Conservation (phyloP, 768 basidiomycete genomes). For the Crassisporium funariophilum region DNA sequence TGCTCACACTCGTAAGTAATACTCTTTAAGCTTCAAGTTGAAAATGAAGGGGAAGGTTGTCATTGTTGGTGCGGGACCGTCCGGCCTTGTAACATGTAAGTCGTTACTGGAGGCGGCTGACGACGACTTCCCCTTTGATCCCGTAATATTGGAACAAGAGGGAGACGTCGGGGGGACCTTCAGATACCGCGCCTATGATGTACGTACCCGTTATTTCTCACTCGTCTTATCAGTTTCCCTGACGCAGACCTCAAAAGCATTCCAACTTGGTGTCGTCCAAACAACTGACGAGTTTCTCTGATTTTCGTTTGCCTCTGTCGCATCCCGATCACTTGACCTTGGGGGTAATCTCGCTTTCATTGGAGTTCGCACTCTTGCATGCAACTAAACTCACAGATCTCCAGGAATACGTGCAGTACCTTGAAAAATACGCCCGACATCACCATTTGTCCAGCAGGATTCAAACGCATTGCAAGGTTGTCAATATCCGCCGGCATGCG, state of each 20-base stretch:
- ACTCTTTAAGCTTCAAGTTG: too few species aligned
- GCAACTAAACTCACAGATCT: not conserved
- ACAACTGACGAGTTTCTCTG: slow-evolving; percentile 61
- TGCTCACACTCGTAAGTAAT: too few species aligned
- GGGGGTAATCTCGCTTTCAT: slow-evolving; percentile 25
- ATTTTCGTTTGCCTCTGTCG: slow-evolving; percentile 51
- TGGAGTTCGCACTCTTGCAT: not conserved
- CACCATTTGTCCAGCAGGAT: slow-evolving; percentile 44
- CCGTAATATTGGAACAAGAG: slow-evolving; percentile 50
- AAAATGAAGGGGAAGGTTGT: too few species aligned
- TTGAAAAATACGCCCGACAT: slow-evolving; percentile 45
- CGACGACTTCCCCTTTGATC: slow-evolving; percentile 45
- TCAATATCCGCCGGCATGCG: slow-evolving; percentile 29
- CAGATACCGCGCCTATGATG: slow-evolving; percentile 49
- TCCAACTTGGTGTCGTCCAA: slow-evolving; percentile 56
- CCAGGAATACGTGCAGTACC: slow-evolving; percentile 54
- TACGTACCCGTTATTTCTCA: slow-evolving; percentile 10
- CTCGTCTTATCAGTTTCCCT: not conserved
- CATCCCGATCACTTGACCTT: slow-evolving; percentile 52
- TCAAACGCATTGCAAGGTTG: slow-evolving; percentile 37
- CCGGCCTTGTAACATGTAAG: slow-evolving; percentile 52
- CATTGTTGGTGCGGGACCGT: slow-evolving; percentile 50
- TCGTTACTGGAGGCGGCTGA: slow-evolving; percentile 43
- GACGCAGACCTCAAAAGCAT: slow-evolving; percentile 32
- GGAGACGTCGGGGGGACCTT: slow-evolving; percentile 55